A percentile compares a stretch with the other conserved stretches of the same genome.
These are phyloP conservation scores for Orbilia oligospora DNA, from an alignment of 2,329 filamentous ascomycete species.

Conservation along the genomic window DNA sequence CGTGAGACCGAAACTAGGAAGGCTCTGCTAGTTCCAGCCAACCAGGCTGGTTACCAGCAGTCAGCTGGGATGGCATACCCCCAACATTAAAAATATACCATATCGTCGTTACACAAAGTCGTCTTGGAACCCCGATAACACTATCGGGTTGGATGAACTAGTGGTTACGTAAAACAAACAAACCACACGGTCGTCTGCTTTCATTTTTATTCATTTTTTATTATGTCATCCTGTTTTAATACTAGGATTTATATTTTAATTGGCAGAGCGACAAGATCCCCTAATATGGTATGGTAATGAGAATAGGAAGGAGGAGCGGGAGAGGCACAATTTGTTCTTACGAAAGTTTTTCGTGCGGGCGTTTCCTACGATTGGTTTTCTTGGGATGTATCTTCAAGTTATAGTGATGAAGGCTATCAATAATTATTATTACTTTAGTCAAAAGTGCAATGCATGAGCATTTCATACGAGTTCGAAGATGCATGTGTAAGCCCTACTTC, in stretches of 20 bases:
- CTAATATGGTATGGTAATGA: conserved; percentile 6
- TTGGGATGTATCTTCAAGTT: conserved; percentile 13
- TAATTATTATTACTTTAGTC: conserved; percentile 4
- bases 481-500: neutral
- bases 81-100: conserved; percentile 23
- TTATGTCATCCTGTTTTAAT: conserved; percentile 17
- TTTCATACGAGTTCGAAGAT: neutral
- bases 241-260: conserved; percentile 15
- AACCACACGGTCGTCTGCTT: neutral
- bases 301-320: neutral
- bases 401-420: neutral
- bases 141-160: neutral
- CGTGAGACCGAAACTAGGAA: conserved; percentile 49
- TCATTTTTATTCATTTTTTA: neutral
- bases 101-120: conserved; percentile 1
- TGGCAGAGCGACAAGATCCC: neutral
- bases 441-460: neutral
- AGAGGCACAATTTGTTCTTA: neutral
- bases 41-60: conserved; percentile 49
- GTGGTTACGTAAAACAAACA: neutral
- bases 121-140: neutral
- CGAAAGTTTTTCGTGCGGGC: neutral
- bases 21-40: conserved; percentile 45
- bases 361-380: conserved; percentile 11
- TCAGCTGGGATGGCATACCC: conserved; percentile 39